Evolutionary conservation across 1,139 yeast species (phyloP).

Genomic region (Geotrichum carabidarum): DNA sequence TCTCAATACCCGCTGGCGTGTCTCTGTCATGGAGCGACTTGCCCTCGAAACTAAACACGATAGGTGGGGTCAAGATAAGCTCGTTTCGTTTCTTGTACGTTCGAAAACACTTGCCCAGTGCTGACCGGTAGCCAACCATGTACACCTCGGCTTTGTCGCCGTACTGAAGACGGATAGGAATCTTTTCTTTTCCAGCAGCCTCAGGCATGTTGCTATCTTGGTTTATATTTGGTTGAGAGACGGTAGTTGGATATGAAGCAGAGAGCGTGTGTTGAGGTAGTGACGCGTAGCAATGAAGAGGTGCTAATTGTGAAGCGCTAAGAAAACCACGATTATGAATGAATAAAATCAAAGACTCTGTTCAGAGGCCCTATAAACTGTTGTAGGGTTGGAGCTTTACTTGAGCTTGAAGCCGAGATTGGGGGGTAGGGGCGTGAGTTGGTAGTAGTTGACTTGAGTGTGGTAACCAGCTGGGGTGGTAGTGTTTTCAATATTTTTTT

Average conservation of each 20-base stretch:
- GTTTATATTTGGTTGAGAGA: not conserved
- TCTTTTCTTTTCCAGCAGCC: slow-evolving; percentile 2
- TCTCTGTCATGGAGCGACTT: slow-evolving; percentile 16
- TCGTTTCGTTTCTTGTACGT: slow-evolving; percentile 14
- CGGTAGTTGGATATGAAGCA: not conserved
- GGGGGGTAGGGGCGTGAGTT: not conserved
- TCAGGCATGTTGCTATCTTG: not conserved
- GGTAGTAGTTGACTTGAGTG: not conserved
- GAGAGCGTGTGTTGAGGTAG: not conserved
- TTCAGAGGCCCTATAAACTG: not conserved
- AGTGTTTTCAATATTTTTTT: not conserved
- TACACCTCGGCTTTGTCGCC: slow-evolving; percentile 17
- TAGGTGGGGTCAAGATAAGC: slow-evolving; percentile 6
- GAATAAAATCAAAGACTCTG: not conserved
- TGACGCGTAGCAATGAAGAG: not conserved
- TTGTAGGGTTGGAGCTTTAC: not conserved
- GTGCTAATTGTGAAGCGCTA: not conserved
- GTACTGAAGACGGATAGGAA: slow-evolving; percentile 9
- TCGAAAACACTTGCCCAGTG: slow-evolving; percentile 16
- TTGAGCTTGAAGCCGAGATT: not conserved
- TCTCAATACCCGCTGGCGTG: slow-evolving; percentile 4
- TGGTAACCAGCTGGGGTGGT: not conserved
- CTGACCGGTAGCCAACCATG: slow-evolving; percentile 8
- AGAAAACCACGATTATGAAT: not conserved
- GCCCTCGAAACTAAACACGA: slow-evolving; percentile 12